Base-by-base conservation (phyloP, 2,329 filamentous ascomycete species). In the Trichophyton schoenleinii region DNA sequence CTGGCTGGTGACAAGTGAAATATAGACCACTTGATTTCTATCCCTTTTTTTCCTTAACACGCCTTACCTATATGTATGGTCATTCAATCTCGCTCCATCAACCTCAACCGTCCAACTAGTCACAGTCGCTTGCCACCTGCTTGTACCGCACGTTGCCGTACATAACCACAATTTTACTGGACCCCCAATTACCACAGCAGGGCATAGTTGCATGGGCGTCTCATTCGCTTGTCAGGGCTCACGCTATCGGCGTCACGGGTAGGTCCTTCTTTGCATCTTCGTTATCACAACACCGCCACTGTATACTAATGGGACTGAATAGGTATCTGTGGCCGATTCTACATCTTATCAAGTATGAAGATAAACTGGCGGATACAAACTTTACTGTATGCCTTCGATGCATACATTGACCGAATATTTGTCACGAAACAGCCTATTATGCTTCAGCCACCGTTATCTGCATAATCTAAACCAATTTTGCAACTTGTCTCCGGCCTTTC, bases 1-100 rank as follows among this genome's bases (percentile, higher is more conserved):
- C 34, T 60, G 61, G 48, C 60, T 62, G 34, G 58, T 57, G 52
- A 36, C 58, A 60, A 44, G 38, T 52, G 60, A 57, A 53, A 53
- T 53, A 53, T 34, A 25, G 31, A 53, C 49, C 28, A 31, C 49
- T 31, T 13, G 28, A 58, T 58, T 58, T 58, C 31, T 41, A 41
- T 58, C 55, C 55, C 20, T 58, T 44, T 28, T 11, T 58, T 58
- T 22, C 11, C 13, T 11, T 41, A 11, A 22, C 20, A 25, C 55
- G 31, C 22, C 49, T 18, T 53, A 53, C 28, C 4, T 53, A 53
- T 53, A 42, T 61, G 41, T 58, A 59, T 52, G 60, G 44, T 41
- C 42, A 41, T 58, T 34, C 49, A 53, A 25, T 53, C 22, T 20
- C 18, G 46, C 34, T 3, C 34, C 9, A 38, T 13, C 22, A 5